phyloP scores from a whole-genome alignment of 2,329 filamentous ascomycete genomes.

The Venturia aucupariae region DNA sequence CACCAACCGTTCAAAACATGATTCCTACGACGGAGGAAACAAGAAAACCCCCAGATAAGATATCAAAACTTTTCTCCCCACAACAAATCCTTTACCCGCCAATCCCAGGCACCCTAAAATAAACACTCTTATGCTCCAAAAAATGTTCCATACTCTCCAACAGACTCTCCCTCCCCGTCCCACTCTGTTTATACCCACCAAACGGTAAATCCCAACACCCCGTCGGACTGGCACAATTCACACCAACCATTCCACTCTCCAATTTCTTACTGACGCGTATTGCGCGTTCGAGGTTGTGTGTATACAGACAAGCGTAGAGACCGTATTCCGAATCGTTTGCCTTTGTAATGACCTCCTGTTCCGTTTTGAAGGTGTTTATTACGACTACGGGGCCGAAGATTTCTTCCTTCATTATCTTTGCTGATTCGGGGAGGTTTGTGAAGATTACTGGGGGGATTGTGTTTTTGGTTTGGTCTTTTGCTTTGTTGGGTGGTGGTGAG shows the following conservation, averaged over 20 bases:
- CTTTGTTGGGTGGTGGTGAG: slow-evolving; percentile 24
- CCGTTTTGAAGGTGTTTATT: slow-evolving; percentile 21
- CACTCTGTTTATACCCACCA: slow-evolving; percentile 15
- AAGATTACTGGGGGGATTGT: slow-evolving; percentile 23
- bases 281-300: slow-evolving; percentile 18
- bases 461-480: slow-evolving; percentile 14
- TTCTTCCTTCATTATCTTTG: slow-evolving; percentile 23
- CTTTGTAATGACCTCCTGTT: slow-evolving; percentile 25
- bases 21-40: too few relatives aligned
- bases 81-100: neutral
- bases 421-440: slow-evolving; percentile 16
- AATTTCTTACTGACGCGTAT: slow-evolving; percentile 20
- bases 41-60: too few relatives aligned
- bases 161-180: slow-evolving; percentile 11
- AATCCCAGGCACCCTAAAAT: slow-evolving; percentile 9
- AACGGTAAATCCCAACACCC: slow-evolving; percentile 15
- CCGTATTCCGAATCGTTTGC: slow-evolving; percentile 26
- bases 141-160: slow-evolving; percentile 9
- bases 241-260: slow-evolving; percentile 17
- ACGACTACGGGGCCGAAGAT: slow-evolving; percentile 25
- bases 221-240: slow-evolving; percentile 10
- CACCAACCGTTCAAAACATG: too few relatives aligned
- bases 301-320: slow-evolving; percentile 24
- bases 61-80: too few relatives aligned
- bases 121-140: slow-evolving; percentile 11